Conservation (phyloP, 352 stramenopile genomes). For the Thalassiosira gravida region DNA sequence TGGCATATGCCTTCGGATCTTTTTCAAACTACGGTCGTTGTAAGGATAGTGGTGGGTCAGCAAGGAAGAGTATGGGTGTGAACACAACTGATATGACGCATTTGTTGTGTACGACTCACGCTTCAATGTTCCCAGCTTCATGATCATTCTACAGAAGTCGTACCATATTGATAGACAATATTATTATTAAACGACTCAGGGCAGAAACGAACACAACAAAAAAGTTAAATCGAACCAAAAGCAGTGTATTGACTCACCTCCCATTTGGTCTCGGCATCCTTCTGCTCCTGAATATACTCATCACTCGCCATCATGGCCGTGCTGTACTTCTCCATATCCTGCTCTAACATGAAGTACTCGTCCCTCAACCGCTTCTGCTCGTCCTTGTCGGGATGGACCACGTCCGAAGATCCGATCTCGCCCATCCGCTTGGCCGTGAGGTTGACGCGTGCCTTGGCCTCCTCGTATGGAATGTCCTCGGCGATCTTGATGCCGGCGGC, state of each 20-base stretch:
- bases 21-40: no score
- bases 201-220: no score
- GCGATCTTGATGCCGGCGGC: not conserved
- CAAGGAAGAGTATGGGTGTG: no score
- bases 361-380: conserved; percentile 84
- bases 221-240: no score
- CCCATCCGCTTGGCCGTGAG: not conserved
- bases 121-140: no score
- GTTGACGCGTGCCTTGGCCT: not conserved
- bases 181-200: no score
- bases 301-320: conserved; percentile 89
- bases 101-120: no score
- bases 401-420: not conserved
- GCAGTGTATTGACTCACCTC: no score
- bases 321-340: conserved; percentile 91
- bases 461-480: not conserved
- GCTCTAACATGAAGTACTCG: conserved; percentile 89
- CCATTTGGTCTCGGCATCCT: conserved; percentile 84
- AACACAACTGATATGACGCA: no score
- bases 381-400: conserved; percentile 8
- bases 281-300: conserved; percentile 89
- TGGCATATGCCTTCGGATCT: conserved; percentile 87
- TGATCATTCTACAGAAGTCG: no score
- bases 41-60: no score
- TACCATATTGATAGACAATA: no score